phyloP scores from a whole-genome alignment of 352 stramenopile genomes.

The Globisporangium recalcitrans region DNA sequence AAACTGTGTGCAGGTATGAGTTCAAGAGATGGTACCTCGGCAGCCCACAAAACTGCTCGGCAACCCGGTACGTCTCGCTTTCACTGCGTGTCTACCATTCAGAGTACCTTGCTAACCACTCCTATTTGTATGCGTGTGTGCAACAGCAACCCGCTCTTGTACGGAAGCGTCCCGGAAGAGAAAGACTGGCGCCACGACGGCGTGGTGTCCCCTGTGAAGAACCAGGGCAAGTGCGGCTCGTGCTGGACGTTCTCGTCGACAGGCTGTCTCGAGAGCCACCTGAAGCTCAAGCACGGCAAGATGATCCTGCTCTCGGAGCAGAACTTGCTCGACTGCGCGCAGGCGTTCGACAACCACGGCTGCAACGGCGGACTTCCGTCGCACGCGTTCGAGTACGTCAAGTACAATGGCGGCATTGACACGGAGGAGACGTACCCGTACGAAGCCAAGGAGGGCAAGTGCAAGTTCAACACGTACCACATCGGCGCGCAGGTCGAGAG shows the following conservation, averaged over 20 bases:
- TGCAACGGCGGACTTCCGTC: constrained; percentile 97
- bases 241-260: constrained; percentile 99
- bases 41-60: constrained; percentile 67
- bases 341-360: constrained; percentile 91
- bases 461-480: constrained; percentile 75
- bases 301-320: constrained; percentile 95
- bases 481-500: constrained; percentile 64
- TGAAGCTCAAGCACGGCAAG: constrained; percentile 91
- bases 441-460: constrained; percentile 68
- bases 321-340: constrained; percentile 96
- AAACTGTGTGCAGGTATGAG: constrained; percentile 36
- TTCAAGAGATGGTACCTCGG: constrained; percentile 69
- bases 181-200: constrained; percentile 94
- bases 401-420: constrained; percentile 86
- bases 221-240: constrained; percentile 97
- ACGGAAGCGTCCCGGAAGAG: constrained; percentile 59
- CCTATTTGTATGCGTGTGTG: background rate
- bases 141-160: constrained; percentile 17
- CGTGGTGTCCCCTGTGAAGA: constrained; percentile 95
- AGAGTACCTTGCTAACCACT: background rate
- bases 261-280: constrained; percentile 95
- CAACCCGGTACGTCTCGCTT: constrained; percentile 28
- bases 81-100: background rate
- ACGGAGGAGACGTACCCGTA: constrained; percentile 77
- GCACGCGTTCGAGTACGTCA: constrained; percentile 95